phyloP scores from a whole-genome alignment of 78 protist genomes.

The Planoprotostelium fungivorum region DNA sequence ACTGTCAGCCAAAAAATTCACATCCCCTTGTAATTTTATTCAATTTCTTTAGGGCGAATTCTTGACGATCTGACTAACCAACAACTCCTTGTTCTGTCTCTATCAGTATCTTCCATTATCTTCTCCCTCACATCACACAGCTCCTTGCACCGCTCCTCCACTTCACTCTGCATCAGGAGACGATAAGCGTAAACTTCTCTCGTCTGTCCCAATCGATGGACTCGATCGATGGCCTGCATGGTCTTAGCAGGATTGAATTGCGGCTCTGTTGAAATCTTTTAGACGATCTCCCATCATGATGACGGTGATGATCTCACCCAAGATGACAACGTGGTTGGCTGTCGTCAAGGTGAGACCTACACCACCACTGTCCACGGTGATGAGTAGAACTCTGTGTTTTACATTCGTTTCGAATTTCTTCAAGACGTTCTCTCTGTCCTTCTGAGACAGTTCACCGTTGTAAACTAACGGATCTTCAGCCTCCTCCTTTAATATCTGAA shows the following conservation, averaged over 20 bases:
- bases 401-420: not conserved
- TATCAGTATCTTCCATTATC: no score
- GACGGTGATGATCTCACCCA: not conserved
- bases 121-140: no score
- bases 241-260: not conserved
- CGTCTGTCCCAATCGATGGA: not conserved
- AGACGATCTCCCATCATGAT: not conserved
- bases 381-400: not conserved
- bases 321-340: not conserved
- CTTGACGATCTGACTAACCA: no score
- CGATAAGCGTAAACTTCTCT: not conserved
- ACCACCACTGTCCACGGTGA: not conserved
- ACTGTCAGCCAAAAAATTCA: no score
- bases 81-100: no score
- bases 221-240: not conserved
- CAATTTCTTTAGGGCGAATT: no score
- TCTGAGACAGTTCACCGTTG: not conserved
- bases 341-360: not conserved
- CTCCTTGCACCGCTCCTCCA: no score
- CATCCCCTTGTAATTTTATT: no score
- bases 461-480: no score
- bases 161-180: no score
- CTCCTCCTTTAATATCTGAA: no score
- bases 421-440: not conserved
- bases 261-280: not conserved